Percentiles rank a stretch among this genome's conserved stretches.
phyloP scores from a whole-genome alignment of 2,329 filamentous ascomycete genomes.

The Colletotrichum eleusines region DNA sequence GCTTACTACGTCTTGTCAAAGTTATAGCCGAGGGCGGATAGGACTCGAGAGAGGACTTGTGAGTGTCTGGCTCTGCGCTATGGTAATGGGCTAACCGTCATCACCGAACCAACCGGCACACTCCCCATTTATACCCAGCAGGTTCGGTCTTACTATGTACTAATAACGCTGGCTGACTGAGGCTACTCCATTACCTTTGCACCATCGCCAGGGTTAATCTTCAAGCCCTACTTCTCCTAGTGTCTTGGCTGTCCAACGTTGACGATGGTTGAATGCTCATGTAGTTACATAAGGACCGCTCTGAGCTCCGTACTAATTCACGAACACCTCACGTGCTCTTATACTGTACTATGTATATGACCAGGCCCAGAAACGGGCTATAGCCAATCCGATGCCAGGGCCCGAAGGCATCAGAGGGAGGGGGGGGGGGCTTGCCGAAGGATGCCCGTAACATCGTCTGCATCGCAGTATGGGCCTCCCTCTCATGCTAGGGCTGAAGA shows the following conservation, averaged over 20 bases:
- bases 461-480: background rate
- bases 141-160: background rate
- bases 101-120: constrained; percentile 10
- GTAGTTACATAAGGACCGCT: background rate
- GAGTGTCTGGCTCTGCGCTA: background rate
- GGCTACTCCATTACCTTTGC: no score
- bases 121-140: background rate
- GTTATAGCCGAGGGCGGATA: background rate
- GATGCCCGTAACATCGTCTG: background rate
- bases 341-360: no score
- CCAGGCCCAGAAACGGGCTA: background rate
- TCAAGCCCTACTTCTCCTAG: background rate
- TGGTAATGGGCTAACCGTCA: background rate
- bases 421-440: background rate
- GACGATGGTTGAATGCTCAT: background rate
- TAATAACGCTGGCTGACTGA: background rate
- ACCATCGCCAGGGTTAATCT: background rate
- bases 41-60: background rate
- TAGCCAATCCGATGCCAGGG: background rate
- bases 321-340: background rate
- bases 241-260: background rate
- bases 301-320: background rate
- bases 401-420: background rate
- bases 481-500: background rate
- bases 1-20: background rate